phyloP scores from a whole-genome alignment of 2,329 filamentous ascomycete species.

The Nigrospora sphaerica region DNA sequence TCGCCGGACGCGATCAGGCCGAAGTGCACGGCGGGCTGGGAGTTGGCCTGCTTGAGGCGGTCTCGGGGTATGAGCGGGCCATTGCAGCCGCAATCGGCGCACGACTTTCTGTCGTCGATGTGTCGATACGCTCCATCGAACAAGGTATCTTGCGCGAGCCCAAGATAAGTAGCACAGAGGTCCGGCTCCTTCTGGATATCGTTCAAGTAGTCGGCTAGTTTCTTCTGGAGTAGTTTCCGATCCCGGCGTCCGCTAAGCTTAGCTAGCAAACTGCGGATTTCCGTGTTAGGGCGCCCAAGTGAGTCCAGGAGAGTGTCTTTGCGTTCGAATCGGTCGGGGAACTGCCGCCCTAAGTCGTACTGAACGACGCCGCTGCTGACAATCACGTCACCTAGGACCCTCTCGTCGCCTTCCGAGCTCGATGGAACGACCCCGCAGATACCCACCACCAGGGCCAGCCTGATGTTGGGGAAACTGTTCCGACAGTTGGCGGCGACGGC shows the following conservation, averaged over 20 bases:
- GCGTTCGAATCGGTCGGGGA: slow-evolving; percentile 8
- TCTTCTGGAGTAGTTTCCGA: slow-evolving; percentile 3
- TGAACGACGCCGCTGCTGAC: slow-evolving; percentile 18
- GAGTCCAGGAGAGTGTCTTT: slow-evolving; percentile 14
- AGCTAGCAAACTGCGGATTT: slow-evolving; percentile 16
- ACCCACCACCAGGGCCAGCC: slow-evolving; percentile 9
- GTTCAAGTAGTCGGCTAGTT: slow-evolving; percentile 5
- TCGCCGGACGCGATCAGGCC: slow-evolving; percentile 31
- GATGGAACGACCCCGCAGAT: slow-evolving; percentile 13
- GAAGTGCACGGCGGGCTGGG: slow-evolving; percentile 22
- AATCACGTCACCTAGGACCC: slow-evolving; percentile 17
- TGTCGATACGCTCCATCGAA: slow-evolving; percentile 10
- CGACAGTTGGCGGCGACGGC: slow-evolving; percentile 6
- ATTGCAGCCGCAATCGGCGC: slow-evolving; percentile 10
- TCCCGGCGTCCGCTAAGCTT: slow-evolving; percentile 15
- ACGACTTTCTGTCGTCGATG: slow-evolving; percentile 1
- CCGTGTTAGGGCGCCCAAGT: slow-evolving; percentile 10
- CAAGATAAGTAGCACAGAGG: slow-evolving; percentile 5
- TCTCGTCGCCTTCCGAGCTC: slow-evolving; percentile 4
- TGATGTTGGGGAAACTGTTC: slow-evolving; percentile 8
- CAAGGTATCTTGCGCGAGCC: slow-evolving; percentile 6
- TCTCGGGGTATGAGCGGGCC: slow-evolving; percentile 9
- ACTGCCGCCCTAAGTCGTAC: slow-evolving; percentile 19
- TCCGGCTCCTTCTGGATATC: neutral
- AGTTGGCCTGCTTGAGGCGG: slow-evolving; percentile 5